Evolutionary conservation across 73 alveolate species (phyloP).

Genomic region (Durusdinium trenchii): DNA sequence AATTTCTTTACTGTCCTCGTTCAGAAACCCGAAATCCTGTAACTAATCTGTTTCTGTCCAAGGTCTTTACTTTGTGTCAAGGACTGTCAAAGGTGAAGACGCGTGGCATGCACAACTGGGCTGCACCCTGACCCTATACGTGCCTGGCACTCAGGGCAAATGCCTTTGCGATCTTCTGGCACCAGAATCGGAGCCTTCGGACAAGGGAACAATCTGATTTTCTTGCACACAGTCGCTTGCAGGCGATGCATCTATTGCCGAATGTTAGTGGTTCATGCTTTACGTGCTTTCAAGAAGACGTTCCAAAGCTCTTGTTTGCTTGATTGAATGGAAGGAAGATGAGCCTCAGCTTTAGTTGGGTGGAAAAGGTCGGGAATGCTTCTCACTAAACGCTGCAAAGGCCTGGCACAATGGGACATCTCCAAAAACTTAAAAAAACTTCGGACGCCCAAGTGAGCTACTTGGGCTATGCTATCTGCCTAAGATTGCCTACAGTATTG

Average conservation of each 20-base stretch:
- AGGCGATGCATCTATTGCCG: neutral
- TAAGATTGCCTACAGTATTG: no score
- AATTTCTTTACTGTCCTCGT: no score
- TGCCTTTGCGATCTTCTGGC: constrained; percentile 69
- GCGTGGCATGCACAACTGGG: no score
- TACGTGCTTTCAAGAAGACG: neutral
- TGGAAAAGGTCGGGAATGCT: constrained; percentile 76
- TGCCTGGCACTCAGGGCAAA: constrained; percentile 86
- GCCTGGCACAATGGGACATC: constrained; percentile 52
- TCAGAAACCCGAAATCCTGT: no score
- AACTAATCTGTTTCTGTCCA: no score
- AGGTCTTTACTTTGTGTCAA: no score
- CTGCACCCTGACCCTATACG: no score
- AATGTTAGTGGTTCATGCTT: neutral
- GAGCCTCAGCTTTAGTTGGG: constrained; percentile 84
- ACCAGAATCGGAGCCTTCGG: constrained; percentile 60
- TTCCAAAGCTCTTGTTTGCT: neutral
- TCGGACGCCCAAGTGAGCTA: no score
- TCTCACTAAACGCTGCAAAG: constrained; percentile 62
- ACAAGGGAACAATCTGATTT: neutral
- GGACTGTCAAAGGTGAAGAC: no score
- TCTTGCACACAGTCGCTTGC: neutral
- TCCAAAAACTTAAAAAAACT: no score
- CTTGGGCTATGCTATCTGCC: no score
- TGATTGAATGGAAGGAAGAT: neutral